Evolutionary conservation across 176 grass and related monocot genomes (phyloP).

Genomic region (Aegilops bicornis): DNA sequence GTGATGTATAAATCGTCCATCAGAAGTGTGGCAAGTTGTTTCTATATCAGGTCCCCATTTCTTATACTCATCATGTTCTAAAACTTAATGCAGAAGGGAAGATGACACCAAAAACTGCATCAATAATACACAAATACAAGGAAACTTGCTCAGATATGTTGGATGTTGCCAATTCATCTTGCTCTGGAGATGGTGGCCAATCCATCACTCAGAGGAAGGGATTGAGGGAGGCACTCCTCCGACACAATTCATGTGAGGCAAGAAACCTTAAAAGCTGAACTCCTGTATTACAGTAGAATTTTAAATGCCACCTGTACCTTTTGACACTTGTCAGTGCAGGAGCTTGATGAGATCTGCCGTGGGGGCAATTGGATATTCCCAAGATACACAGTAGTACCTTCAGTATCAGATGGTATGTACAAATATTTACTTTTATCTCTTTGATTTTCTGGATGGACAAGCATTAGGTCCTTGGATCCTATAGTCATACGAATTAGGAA

Average conservation of each 20-base stretch:
- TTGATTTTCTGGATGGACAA: background rate
- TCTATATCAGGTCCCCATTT: too few relatives aligned
- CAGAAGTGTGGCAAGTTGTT: too few relatives aligned
- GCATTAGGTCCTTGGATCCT: too few relatives aligned
- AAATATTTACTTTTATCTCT: background rate
- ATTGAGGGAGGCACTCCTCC: conserved; percentile 42
- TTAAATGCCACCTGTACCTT: background rate
- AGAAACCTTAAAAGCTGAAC: background rate
- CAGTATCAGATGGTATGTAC: conserved; percentile 35
- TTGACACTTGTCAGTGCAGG: conserved; percentile 40
- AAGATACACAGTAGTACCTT: conserved; percentile 50
- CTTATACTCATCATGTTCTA: too few relatives aligned
- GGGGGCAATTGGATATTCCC: conserved; percentile 49
- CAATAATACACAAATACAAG: conserved; percentile 6
- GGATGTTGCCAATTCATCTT: background rate
- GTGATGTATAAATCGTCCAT: too few relatives aligned
- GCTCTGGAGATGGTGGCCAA: conserved; percentile 26
- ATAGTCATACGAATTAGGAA: background rate
- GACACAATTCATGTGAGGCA: conserved; percentile 43
- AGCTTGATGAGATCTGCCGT: conserved; percentile 49
- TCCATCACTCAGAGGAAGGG: conserved; percentile 35
- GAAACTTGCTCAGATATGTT: conserved; percentile 18
- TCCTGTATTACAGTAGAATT: background rate
- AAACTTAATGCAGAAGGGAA: too few relatives aligned
- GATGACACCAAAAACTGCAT: too few relatives aligned